Percentiles rank a stretch among this genome's conserved stretches.
These are phyloP conservation scores for Peronospora tabacina DNA, from an alignment of 352 stramenopile species.

Conservation along the genomic window DNA sequence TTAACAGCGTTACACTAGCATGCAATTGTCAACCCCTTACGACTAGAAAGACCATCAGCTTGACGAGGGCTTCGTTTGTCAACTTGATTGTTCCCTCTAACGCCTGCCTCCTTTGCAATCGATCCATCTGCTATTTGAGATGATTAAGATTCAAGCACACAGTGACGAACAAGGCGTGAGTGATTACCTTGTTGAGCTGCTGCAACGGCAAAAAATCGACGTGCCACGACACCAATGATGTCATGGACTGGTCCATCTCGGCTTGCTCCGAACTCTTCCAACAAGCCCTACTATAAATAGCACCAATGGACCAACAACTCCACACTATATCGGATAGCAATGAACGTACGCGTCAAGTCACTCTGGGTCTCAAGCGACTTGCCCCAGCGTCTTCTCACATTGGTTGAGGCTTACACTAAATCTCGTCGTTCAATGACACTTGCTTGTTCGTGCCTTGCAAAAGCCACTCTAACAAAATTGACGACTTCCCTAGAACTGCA, in stretches of 20 bases:
- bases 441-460: slow-evolving; percentile 11
- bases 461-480: slow-evolving; percentile 16
- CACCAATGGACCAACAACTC: slow-evolving; percentile 3
- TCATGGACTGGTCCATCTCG: background rate
- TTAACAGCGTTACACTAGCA: too few species aligned
- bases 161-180: too few species aligned
- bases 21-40: too few species aligned
- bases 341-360: slow-evolving; percentile 6
- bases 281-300: slow-evolving; percentile 7
- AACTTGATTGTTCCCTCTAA: too few species aligned
- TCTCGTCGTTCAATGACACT: slow-evolving; percentile 16
- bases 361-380: slow-evolving; percentile 2
- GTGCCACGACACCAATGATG: slow-evolving; percentile 11
- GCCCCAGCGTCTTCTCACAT: slow-evolving; percentile 16
- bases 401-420: slow-evolving; percentile 12
- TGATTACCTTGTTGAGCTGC: slow-evolving; percentile 34
- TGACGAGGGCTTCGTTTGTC: too few species aligned
- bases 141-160: background rate
- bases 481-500: slow-evolving; percentile 32
- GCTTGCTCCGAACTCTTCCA: slow-evolving; percentile 9
- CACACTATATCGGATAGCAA: slow-evolving; percentile 4
- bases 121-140: background rate
- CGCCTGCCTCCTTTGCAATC: too few species aligned
- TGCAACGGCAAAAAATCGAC: slow-evolving; percentile 44
- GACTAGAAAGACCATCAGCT: too few species aligned